Evolutionary conservation across 2,329 filamentous ascomycete species (phyloP).

Genomic region (Clarireedia monteithiana): DNA sequence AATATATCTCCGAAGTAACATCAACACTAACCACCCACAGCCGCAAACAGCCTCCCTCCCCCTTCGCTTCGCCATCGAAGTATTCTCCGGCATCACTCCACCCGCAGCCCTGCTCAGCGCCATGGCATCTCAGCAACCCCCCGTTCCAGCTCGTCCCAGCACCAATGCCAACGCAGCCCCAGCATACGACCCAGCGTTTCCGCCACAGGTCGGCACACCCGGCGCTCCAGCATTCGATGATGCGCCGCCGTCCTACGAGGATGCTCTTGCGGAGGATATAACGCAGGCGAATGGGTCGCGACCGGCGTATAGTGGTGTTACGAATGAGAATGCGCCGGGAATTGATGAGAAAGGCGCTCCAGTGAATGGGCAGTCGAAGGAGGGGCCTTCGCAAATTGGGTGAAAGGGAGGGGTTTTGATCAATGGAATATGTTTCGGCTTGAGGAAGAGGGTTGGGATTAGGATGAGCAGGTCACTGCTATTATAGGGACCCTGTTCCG

Average conservation of each 20-base stretch:
- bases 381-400: neutral
- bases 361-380: neutral
- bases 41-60: conserved; percentile 74
- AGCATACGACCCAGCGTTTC: conserved; percentile 45
- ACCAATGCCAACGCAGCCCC: conserved; percentile 19
- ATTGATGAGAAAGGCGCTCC: conserved; percentile 22
- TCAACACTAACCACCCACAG: conserved; percentile 28
- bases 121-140: conserved; percentile 32
- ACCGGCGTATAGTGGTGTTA: conserved; percentile 59
- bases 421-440: neutral
- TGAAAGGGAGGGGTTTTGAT: neutral
- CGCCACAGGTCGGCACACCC: conserved; percentile 45
- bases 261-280: conserved; percentile 75
- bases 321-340: conserved; percentile 48
- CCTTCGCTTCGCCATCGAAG: conserved; percentile 67
- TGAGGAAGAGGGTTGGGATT: too few relatives aligned
- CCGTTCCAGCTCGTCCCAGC: conserved; percentile 17
- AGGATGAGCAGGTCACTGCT: too few relatives aligned
- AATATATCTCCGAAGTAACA: neutral
- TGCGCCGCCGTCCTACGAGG: conserved; percentile 91
- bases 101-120: conserved; percentile 68
- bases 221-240: conserved; percentile 51
- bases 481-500: too few relatives aligned
- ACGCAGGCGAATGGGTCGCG: conserved; percentile 63
- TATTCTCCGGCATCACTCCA: conserved; percentile 84